A percentile compares a stretch with the other conserved stretches of the same genome.
Evolutionary conservation across 2,329 filamentous ascomycete genomes (phyloP).

Genomic region (Phialemonium atrogriseum): DNA sequence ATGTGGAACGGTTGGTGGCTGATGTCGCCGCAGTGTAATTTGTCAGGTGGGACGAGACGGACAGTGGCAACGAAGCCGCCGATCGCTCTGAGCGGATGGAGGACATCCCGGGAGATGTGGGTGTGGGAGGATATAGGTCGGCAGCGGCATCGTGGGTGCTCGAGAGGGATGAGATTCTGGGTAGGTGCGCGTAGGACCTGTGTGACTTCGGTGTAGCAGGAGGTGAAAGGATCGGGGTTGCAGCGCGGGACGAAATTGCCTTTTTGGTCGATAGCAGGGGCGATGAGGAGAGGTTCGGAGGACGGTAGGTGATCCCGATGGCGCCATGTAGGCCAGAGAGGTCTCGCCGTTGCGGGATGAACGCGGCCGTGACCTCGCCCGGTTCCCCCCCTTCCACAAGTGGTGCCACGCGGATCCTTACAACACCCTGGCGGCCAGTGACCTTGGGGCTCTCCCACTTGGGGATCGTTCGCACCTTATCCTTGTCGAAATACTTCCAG

Average conservation of each 20-base stretch:
- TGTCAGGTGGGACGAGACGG: slow-evolving; percentile 9
- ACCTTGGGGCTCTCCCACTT: slow-evolving; percentile 35
- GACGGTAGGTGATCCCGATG: slow-evolving; percentile 63
- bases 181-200: slow-evolving; percentile 6
- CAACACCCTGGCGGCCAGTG: slow-evolving; percentile 22
- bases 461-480: slow-evolving; percentile 34
- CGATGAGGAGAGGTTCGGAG: slow-evolving; percentile 28
- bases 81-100: slow-evolving; percentile 27
- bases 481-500: slow-evolving; percentile 59
- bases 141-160: not conserved
- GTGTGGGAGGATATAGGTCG: slow-evolving; percentile 20
- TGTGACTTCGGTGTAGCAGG: slow-evolving; percentile 21
- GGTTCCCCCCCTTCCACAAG: slow-evolving; percentile 40
- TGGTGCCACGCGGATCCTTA: slow-evolving; percentile 45
- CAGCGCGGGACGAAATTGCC: too few relatives aligned
- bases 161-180: not conserved
- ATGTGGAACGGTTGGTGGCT: not conserved
- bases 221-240: slow-evolving; percentile 16
- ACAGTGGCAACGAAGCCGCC: slow-evolving; percentile 21
- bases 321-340: slow-evolving; percentile 55
- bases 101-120: slow-evolving; percentile 21
- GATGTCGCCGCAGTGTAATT: slow-evolving; percentile 5
- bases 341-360: slow-evolving; percentile 53
- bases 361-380: slow-evolving; percentile 65
- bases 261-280: too few relatives aligned